A percentile compares a stretch with the other conserved stretches of the same genome.
These are phyloP conservation scores for Fraxinus xanthoxyloides DNA, from an alignment of 305 asterid genomes.

Conservation along the genomic window DNA sequence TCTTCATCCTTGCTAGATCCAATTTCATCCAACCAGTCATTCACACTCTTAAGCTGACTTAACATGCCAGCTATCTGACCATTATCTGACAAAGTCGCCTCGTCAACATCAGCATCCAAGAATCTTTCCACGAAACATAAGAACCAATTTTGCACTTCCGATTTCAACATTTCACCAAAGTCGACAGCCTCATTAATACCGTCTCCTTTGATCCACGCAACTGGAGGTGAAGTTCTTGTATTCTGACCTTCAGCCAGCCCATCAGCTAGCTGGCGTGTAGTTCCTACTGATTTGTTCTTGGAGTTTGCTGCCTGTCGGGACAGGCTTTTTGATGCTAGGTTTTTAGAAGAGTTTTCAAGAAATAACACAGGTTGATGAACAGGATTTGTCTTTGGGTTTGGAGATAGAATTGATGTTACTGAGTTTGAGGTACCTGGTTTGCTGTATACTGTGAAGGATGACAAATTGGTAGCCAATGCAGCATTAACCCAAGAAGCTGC, in stretches of 20 bases:
- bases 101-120: constrained; percentile 78
- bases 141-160: constrained; percentile 90
- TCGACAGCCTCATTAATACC: constrained; percentile 71
- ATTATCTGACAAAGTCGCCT: constrained; percentile 68
- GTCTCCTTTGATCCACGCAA: constrained; percentile 86
- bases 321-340: constrained; percentile 34
- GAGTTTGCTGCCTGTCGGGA: constrained; percentile 44
- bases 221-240: constrained; percentile 44
- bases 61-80: constrained; percentile 95
- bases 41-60: constrained; percentile 90
- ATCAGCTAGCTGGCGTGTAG: constrained; percentile 45
- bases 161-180: constrained; percentile 60
- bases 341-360: constrained; percentile 63
- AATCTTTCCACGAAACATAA: constrained; percentile 86
- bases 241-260: constrained; percentile 42
- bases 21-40: constrained; percentile 90
- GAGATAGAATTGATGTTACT: constrained; percentile 25
- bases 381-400: constrained; percentile 36
- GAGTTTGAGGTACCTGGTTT: constrained; percentile 45
- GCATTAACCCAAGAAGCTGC: constrained; percentile 92
- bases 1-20: constrained; percentile 65
- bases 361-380: constrained; percentile 56
- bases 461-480: constrained; percentile 68
- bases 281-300: constrained; percentile 42
- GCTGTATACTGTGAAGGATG: constrained; percentile 62